Evolutionary conservation across 176 grass and related monocot genomes (phyloP), one percentile per base, ranked within the genome.

Genomic region (Ensete glaucum): DNA sequence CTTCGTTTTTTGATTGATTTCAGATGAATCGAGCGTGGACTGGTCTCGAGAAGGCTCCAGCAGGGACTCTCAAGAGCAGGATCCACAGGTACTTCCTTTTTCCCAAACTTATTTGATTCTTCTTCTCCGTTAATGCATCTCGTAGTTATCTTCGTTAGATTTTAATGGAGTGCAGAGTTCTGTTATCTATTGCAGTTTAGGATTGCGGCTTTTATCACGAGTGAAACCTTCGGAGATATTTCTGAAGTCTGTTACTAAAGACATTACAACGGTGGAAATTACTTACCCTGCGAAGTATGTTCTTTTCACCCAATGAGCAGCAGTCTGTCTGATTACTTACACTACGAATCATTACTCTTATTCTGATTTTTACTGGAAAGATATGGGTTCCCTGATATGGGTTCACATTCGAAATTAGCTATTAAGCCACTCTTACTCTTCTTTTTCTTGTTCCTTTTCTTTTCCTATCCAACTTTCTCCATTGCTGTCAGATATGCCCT

Each of bases 21-120:
- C 82, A 92, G 93, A 94, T 94, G 90, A 98, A 89, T 64, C 64
- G 78, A n/a, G 86, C 86, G 59, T 98, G 95, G 95, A 82, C 80
- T 48, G 83, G 82, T 23, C 85, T 98, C 54, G 95, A 89, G 82
- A 98, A 80, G 54, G 88, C 90, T 73, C 88, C 88, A 27, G 76
- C 84, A 59, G 95, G 95, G 63, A 85, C 95, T 24, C n/a, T 91
- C 63, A 98, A 98, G 86, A 91, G 65, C 74, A 85, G 77, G 73
- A 89, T 98, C 77, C 95, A 98, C 78, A 85, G 90, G 95, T 68
- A 20, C 9, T 11, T 49, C 11, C 21, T 63, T 59, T 52, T 10
- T 51, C 43, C 50, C 27, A 16, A 52, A 15, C 17, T 27, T 20
- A 21, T 15, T n/a, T 22, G 51, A 52, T 64, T 16, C 55, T 64